Percentiles rank a stretch among this genome's conserved stretches.
These are phyloP conservation scores for Penicillium simplicissimum DNA, from an alignment of 495 filamentous ascomycete genomes.

Conservation along the genomic window DNA sequence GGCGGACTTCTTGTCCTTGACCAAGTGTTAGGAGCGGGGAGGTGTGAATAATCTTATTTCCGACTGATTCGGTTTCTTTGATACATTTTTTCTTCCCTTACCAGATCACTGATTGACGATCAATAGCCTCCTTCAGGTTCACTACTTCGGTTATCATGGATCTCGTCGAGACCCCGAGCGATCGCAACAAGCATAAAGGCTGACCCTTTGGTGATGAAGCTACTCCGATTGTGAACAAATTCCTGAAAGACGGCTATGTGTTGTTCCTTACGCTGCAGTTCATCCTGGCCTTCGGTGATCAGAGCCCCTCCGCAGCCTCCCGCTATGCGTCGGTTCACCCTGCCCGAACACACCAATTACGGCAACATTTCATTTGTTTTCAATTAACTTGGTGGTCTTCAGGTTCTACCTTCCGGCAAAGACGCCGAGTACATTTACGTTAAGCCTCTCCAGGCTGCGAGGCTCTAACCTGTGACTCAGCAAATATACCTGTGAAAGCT, in stretches of 20 bases:
- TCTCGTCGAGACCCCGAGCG: slow-evolving; percentile 74
- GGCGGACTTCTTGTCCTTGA: too few species aligned
- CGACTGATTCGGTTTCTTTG: background rate
- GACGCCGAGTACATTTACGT: too few species aligned
- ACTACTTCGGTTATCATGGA: slow-evolving; percentile 97
- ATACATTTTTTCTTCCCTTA: background rate
- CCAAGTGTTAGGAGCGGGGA: too few species aligned
- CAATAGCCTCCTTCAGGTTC: slow-evolving; percentile 80
- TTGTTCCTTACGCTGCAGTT: slow-evolving; percentile 91
- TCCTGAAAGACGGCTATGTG: slow-evolving; percentile 89
- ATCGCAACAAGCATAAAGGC: slow-evolving; percentile 46
- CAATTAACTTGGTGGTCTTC: too few species aligned
- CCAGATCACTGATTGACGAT: slow-evolving; percentile 21
- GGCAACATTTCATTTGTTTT: too few species aligned
- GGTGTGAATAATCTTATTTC: slow-evolving; percentile 29
- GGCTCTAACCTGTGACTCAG: too few species aligned
- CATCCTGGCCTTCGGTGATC: slow-evolving; percentile 78
- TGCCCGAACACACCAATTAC: too few species aligned
- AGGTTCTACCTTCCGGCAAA: too few species aligned
- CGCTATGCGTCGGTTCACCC: too few species aligned
- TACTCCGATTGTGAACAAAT: slow-evolving; percentile 88
- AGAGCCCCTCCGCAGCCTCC: too few species aligned
- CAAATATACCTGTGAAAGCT: too few species aligned
- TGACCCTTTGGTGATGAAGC: slow-evolving; percentile 80
- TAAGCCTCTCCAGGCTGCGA: too few species aligned